Base-by-base conservation (phyloP, 495 filamentous ascomycete species). In the Parathielavia hyrcaniae region DNA sequence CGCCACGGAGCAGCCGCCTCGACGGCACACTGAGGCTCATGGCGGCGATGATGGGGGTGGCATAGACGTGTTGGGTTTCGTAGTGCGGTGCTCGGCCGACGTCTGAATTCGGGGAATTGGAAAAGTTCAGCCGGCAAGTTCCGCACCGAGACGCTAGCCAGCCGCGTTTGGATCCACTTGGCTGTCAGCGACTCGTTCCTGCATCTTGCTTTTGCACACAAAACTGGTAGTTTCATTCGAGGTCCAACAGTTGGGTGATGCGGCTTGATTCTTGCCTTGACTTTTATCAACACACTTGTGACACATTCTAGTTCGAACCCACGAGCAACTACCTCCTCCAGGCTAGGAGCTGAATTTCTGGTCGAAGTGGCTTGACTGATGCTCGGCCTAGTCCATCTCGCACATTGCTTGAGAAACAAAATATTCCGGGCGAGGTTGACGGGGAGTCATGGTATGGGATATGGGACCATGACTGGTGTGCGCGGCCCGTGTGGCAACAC, bases 21-120 rank as follows among this genome's bases (percentile, higher is more conserved):
- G 72, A 71, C 61, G 75, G 74, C 54, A 76, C 48, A 56, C 70
- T 73, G 64, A 77, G 60, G 61, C 66, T 77, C 75, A 78, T 78
- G 61, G 62, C 68, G 67, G 59, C 66, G 64, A 60, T 62, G 53
- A 54, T 60, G 55, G 55, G 50, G 49, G 53, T 62, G 54, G 59
- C 67, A 66, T 68, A 36, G 59, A 63, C 53, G 47, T 46, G 40
- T 39, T n/a, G n/a, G 45, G 23, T 22, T 34, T 38, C 6, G 35
- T 35, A 54, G 11, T 30, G 57, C 50, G 19, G 34, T 35, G 40
- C 32, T 35, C 32, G 47, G 41, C 38, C 22, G 47, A 45, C 40
- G 43, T 47, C n/a, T 22, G 30, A 30, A 38, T 11, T 23, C 26
- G 13, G 12, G 20, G 20, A 19, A 26, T 32, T 51, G 40, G 55